Percentiles rank a stretch among this genome's conserved stretches.
Evolutionary conservation across 768 basidiomycete species (phyloP).

Genomic region (Suillus alpinus): DNA sequence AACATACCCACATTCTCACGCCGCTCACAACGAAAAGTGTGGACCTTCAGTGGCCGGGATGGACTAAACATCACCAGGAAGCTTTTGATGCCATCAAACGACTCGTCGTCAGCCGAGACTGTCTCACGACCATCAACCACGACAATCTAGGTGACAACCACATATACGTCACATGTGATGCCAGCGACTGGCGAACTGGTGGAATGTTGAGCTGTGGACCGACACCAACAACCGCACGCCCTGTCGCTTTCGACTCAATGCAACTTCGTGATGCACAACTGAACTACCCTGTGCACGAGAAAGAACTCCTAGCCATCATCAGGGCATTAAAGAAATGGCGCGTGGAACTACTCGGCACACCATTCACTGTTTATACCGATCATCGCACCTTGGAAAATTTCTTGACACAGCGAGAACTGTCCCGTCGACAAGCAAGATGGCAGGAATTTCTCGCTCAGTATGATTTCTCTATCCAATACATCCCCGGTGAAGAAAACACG

Average conservation of each 20-base stretch:
- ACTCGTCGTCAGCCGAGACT: conserved; percentile 3
- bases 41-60: conserved; percentile 24
- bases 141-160: conserved; percentile 15
- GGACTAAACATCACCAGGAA: conserved; percentile 19
- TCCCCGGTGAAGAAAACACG: conserved; percentile 18
- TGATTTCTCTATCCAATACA: conserved; percentile 14
- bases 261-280: conserved; percentile 15
- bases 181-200: conserved; percentile 5
- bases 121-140: conserved; percentile 34
- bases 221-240: conserved; percentile 5
- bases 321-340: conserved; percentile 17
- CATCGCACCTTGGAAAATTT: conserved; percentile 27
- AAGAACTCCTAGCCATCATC: conserved; percentile 17
- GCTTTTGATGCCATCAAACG: neutral
- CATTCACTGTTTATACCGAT: conserved; percentile 22
- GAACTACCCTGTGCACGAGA: no score
- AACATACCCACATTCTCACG: conserved; percentile 12
- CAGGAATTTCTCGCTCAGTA: conserved; percentile 24
- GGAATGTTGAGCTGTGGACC: conserved; percentile 7
- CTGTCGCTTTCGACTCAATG: conserved; percentile 22
- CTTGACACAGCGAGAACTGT: neutral
- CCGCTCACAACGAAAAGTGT: conserved; percentile 19
- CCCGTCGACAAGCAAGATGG: conserved; percentile 22
- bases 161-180: conserved; percentile 16
- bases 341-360: neutral